These are phyloP conservation scores for Avena sativa DNA, from an alignment of 176 grass and related monocot species.

Conservation along the genomic window DNA sequence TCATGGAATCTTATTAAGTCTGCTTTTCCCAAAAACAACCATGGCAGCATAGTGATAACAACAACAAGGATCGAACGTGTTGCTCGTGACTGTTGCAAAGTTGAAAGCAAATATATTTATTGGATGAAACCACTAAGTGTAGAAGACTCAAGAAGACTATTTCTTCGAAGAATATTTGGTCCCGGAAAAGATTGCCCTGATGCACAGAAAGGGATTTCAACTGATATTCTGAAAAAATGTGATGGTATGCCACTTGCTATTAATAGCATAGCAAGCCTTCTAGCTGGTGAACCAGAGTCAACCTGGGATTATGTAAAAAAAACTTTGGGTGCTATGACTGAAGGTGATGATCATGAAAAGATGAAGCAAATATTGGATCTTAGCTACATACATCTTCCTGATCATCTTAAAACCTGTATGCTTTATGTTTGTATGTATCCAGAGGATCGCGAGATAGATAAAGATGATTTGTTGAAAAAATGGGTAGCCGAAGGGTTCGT, in stretches of 20 bases:
- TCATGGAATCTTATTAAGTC: too few species aligned
- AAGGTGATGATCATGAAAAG: neutral
- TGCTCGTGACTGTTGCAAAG: neutral
- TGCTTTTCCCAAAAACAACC: too few species aligned
- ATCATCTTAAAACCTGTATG: neutral
- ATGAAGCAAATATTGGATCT: neutral
- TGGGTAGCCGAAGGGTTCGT: neutral
- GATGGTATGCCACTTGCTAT: conserved; percentile 2
- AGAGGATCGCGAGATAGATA: neutral
- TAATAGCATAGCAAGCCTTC: neutral
- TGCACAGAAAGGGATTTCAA: neutral
- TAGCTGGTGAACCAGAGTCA: neutral
- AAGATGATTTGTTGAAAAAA: neutral
- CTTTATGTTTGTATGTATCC: neutral
- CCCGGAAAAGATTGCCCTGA: neutral
- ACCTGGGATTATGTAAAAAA: neutral
- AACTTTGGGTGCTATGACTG: neutral
- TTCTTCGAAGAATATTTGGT: neutral
- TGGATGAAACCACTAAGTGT: neutral
- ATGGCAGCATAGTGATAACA: too few species aligned
- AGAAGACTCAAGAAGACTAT: neutral
- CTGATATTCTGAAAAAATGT: neutral
- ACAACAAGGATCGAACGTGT: too few species aligned
- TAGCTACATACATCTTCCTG: neutral
- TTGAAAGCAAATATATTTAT: neutral